Evolutionary conservation across 2,329 filamentous ascomycete genomes (phyloP), one percentile per base, ranked within the genome.

Genomic region (Coleophoma crateriformis): DNA sequence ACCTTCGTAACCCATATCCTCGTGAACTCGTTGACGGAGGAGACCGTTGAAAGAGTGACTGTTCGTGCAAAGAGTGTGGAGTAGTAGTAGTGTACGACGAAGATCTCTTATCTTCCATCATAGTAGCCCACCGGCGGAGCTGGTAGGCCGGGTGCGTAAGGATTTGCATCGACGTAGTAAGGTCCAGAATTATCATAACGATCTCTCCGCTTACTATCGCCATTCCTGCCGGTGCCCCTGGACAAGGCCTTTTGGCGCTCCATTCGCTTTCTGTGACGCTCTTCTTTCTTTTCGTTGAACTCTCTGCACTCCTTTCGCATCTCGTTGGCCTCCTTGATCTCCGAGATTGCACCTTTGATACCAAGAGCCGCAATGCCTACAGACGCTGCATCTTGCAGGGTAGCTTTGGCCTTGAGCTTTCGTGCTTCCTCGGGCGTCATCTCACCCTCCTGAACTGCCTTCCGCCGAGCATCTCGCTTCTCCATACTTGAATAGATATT

Each of bases 291-390:
- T 45, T 71, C 62, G 56, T 78, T 73, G 50, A 84, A 75, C 54
- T 82, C 74, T 47, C 73, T 69, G 48, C 73, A 74, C 60, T 76
- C 73, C 56, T 77, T 75, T 52, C 78, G 73, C 64, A 83, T 75
- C 65, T 84, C 76, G 51, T 80, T 78, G 67, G 82, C 81, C 62
- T 85, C 79, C 66, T 85, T 82, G 80, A 84, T 86, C 64, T 85
- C 82, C 5, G 72, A 74, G 32, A 61, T 53, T 75, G 83, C 82
- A 46, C 78, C 77, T 65, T 85, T 85, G 69, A 87, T 81, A 65
- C 84, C 82, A 48, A 86, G 70, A 20, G 81, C 82, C 32, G 83
- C 82, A 57, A 87, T 79, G 54, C 82, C 82, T 33, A 87, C 72
- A 55, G 79, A 81, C n/a, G 83, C 79, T 32, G 75, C 78, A 65